A percentile compares a stretch with the other conserved stretches of the same genome.
Conservation (phyloP, 495 filamentous ascomycete species). For the Trichodelitschia bisporula region DNA sequence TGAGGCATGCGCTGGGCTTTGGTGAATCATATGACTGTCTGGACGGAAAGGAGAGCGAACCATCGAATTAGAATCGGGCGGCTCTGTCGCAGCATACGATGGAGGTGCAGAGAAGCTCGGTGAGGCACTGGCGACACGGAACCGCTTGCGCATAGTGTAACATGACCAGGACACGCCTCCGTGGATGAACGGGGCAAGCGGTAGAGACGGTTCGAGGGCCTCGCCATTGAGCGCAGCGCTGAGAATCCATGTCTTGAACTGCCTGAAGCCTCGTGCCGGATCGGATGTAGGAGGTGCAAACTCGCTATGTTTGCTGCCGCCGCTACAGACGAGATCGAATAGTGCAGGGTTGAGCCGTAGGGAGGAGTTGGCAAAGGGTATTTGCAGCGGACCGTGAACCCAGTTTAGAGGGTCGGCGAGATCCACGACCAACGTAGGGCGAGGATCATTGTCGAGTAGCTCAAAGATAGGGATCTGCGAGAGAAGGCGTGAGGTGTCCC, state of each 20-base stretch:
- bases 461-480: slow-evolving; percentile 34
- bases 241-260: slow-evolving; percentile 39
- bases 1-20: too few relatives aligned
- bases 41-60: too few relatives aligned
- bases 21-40: too few relatives aligned
- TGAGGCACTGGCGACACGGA: slow-evolving; percentile 33
- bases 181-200: slow-evolving; percentile 26
- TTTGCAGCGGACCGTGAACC: slow-evolving; percentile 23
- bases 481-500: slow-evolving; percentile 21
- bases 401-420: slow-evolving; percentile 26
- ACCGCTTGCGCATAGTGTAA: slow-evolving; percentile 32
- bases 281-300: too few relatives aligned
- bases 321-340: slow-evolving; percentile 23
- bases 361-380: slow-evolving; percentile 33
- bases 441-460: slow-evolving; percentile 38
- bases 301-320: slow-evolving; percentile 11
- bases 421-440: slow-evolving; percentile 45
- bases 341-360: slow-evolving; percentile 23
- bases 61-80: too few relatives aligned
- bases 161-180: slow-evolving; percentile 35
- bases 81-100: too few relatives aligned
- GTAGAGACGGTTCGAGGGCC: slow-evolving; percentile 20
- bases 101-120: slow-evolving; percentile 4
- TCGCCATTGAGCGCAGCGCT: slow-evolving; percentile 23
- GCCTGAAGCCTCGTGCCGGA: slow-evolving; percentile 19